phyloP scores from a whole-genome alignment of 1,284 basidiomycete genomes.

The Marasmius tenuissimus region DNA sequence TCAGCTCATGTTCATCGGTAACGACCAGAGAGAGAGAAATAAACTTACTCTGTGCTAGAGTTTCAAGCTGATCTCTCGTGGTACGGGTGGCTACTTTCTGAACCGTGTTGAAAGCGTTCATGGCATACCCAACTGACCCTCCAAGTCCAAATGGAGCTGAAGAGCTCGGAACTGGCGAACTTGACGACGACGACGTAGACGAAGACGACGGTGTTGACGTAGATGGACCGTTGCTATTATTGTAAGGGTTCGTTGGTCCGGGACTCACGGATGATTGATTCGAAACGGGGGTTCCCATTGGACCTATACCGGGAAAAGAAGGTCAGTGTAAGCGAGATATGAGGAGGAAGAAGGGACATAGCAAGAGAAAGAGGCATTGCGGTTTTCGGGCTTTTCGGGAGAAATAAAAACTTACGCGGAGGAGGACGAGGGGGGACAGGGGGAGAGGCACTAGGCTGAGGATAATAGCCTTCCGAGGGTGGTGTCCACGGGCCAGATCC shows the following conservation, averaged over 20 bases:
- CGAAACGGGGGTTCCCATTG: no score
- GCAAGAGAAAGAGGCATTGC: no score
- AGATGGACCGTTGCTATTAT: not conserved
- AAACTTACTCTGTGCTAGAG: conserved; percentile 40
- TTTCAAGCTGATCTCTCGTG: conserved; percentile 42
- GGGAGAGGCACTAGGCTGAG: not conserved
- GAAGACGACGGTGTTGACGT: not conserved
- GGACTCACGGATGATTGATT: not conserved
- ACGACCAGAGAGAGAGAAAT: no score
- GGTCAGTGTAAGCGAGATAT: no score
- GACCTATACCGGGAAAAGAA: no score
- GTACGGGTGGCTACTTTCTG: conserved; percentile 41
- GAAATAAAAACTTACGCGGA: conserved; percentile 31
- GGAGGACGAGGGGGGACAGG: conserved; percentile 25
- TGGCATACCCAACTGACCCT: conserved; percentile 31
- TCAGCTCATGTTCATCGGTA: no score
- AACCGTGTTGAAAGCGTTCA: conserved; percentile 35
- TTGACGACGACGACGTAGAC: not conserved
- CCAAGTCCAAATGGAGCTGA: conserved; percentile 20
- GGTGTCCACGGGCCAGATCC: not conserved
- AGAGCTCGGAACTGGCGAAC: conserved; percentile 2
- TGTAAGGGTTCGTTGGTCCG: not conserved
- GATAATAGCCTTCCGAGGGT: not conserved
- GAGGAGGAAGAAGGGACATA: no score
- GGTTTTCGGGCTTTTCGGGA: not conserved